phyloP scores from a whole-genome alignment of 2,329 filamentous ascomycete genomes.

The Aspergillus puulaauensis region DNA sequence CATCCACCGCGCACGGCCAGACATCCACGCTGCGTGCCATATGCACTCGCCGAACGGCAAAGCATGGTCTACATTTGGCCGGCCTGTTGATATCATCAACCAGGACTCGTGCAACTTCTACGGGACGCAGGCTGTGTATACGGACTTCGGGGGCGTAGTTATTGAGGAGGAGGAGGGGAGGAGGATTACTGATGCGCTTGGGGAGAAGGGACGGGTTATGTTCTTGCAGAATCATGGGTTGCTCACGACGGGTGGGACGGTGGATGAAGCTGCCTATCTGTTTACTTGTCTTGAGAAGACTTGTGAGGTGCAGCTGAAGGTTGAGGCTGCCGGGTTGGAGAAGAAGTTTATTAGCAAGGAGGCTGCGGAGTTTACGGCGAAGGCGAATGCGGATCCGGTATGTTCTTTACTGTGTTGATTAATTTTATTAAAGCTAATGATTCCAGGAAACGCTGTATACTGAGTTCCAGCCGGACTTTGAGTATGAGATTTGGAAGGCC shows the following conservation, averaged over 20 bases:
- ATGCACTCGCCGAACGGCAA: slow-evolving; percentile 47
- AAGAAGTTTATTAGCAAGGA: neutral
- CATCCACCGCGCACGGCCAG: slow-evolving; percentile 46
- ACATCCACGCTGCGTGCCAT: slow-evolving; percentile 48
- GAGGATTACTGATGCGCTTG: slow-evolving; percentile 39
- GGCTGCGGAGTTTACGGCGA: neutral
- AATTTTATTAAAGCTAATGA: neutral
- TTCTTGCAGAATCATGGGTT: slow-evolving; percentile 40
- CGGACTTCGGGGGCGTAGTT: slow-evolving; percentile 49
- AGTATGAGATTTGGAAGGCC: neutral
- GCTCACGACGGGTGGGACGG: slow-evolving; percentile 63
- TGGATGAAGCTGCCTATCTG: slow-evolving; percentile 71
- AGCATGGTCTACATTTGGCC: slow-evolving; percentile 44
- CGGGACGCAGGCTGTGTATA: slow-evolving; percentile 33
- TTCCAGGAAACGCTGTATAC: neutral
- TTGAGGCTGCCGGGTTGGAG: slow-evolving; percentile 52
- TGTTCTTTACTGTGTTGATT: neutral
- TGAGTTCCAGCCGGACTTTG: neutral
- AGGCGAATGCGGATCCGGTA: neutral
- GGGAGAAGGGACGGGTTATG: slow-evolving; percentile 16
- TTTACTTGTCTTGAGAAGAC: slow-evolving; percentile 66
- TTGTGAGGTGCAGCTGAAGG: slow-evolving; percentile 66
- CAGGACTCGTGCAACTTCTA: slow-evolving; percentile 36
- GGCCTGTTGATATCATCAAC: slow-evolving; percentile 45
- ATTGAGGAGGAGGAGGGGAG: slow-evolving; percentile 46